Evolutionary conservation across 768 basidiomycete genomes (phyloP), one percentile per base, ranked within the genome.

Genomic region (Panaeolus cyanescens): DNA sequence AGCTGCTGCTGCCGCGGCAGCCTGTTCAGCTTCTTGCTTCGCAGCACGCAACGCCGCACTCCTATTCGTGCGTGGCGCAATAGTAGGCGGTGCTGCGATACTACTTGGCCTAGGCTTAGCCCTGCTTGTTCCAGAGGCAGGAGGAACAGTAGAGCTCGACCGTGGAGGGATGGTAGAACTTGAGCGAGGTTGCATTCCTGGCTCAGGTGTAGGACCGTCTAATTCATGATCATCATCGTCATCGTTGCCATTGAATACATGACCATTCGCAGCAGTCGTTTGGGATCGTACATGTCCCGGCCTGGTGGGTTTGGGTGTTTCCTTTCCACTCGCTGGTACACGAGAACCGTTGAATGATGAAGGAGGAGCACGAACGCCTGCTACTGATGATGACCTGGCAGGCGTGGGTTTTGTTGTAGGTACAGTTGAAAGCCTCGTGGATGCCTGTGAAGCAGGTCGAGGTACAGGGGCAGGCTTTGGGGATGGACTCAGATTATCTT

Each of bases 11-110:
- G 74, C 72, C n/a, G 77, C 78, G 4, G 78, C 76, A 1, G 73
- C 72, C n/a, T 75, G 74, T 67, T 83, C 82, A 32, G 78, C 79
- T 61, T 83, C 88, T 75, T 84, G 79, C 77, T 92, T 92, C 62
- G 87, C 88, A 10, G 80, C 84, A 22, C 92, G 80, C 58, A 94
- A 71, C 5, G 85, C 75, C 2, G 93, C 91, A 66, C 88, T 92
- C 71, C 82, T 86, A 73, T 95, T 95, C 62, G 79, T 83, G 58
- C 90, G 80, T 7, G 92, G 93, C 8, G 73, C 72, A 61, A 93
- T 90, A 4, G 80, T 78, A 1, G 92, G 91, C 13, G 33, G 33
- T 34, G 33, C 33, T 7, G 33, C 6, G 6, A 34, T 34, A 34
- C 33, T 34, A 13, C 83, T 85, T 3, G 82, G 85, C 19, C 88